Percentiles rank a stretch among this genome's conserved stretches.
These are phyloP conservation scores for Coemansia sp. DNA, from an alignment of 192 early-diverging fungal species.

Conservation along the genomic window DNA sequence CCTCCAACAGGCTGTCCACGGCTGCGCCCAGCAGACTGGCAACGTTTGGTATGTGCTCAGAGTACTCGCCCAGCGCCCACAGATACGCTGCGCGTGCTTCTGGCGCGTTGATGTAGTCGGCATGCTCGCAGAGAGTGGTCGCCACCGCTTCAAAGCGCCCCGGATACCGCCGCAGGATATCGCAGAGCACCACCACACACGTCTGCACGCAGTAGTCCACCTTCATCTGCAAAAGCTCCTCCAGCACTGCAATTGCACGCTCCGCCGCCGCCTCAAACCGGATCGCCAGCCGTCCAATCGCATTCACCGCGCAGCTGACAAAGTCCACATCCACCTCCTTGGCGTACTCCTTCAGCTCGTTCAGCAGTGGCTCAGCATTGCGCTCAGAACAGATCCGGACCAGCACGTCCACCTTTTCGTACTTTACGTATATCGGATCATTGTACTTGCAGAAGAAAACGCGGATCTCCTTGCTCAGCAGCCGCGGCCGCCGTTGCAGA, in stretches of 20 bases:
- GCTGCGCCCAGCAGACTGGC: slow-evolving; percentile 72
- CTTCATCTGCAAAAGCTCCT: slow-evolving; percentile 88
- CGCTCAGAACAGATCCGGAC: slow-evolving; percentile 82
- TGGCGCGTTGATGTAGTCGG: slow-evolving; percentile 87
- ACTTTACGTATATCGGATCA: slow-evolving; percentile 96
- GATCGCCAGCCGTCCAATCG: slow-evolving; percentile 91
- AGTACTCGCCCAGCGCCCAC: slow-evolving; percentile 98
- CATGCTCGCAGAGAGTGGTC: slow-evolving; percentile 82
- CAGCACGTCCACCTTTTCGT: slow-evolving; percentile 93
- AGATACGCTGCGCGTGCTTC: slow-evolving; percentile 88
- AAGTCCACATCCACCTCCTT: slow-evolving; percentile 98
- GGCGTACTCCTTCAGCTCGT: slow-evolving; percentile 95
- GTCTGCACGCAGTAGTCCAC: slow-evolving; percentile 92
- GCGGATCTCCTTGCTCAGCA: slow-evolving; percentile 88
- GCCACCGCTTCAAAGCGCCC: slow-evolving; percentile 81
- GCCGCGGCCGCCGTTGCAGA: slow-evolving; percentile 81
- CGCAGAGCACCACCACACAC: slow-evolving; percentile 87
- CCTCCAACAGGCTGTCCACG: slow-evolving; percentile 79
- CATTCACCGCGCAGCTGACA: slow-evolving; percentile 82
- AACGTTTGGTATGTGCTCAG: slow-evolving; percentile 84
- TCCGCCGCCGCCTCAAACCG: slow-evolving; percentile 87
- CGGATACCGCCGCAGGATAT: slow-evolving; percentile 95
- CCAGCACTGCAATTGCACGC: slow-evolving; percentile 78
- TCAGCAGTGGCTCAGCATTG: slow-evolving; percentile 89
- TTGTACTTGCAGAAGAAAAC: slow-evolving; percentile 99